These are phyloP conservation scores for Acer yangbiense DNA, from an alignment of 345 rosid species.

Conservation along the genomic window DNA sequence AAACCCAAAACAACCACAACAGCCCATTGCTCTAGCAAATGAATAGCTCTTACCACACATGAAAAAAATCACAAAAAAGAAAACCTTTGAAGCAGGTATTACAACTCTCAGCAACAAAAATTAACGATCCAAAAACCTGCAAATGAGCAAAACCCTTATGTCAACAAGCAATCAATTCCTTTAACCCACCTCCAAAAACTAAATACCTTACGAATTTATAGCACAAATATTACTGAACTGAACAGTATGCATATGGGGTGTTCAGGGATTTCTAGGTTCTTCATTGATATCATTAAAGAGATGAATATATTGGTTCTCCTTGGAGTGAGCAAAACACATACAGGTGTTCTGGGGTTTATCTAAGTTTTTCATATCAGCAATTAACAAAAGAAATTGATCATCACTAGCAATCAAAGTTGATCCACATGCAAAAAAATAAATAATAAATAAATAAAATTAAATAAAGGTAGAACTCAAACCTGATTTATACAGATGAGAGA, in stretches of 20 bases:
- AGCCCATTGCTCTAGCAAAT: slow-evolving; percentile 70
- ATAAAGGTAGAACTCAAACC: slow-evolving; percentile 20
- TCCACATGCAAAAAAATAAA: neutral
- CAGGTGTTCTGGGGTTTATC: neutral
- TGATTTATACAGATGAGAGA: slow-evolving; percentile 19
- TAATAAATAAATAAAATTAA: neutral
- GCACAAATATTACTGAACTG: neutral
- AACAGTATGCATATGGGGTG: neutral
- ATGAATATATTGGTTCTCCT: neutral
- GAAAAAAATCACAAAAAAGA: slow-evolving; percentile 15
- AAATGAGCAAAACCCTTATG: slow-evolving; percentile 16
- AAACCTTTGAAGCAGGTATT: slow-evolving; percentile 23
- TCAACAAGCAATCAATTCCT: slow-evolving; percentile 14
- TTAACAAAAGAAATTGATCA: neutral
- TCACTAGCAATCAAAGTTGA: neutral
- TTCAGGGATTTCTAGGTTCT: neutral
- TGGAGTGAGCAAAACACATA: neutral
- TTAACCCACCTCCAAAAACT: neutral
- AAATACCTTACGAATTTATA: neutral
- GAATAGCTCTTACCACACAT: slow-evolving; percentile 63
- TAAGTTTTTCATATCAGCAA: neutral
- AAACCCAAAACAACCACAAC: slow-evolving; percentile 92
- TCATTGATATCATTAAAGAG: too few relatives aligned
- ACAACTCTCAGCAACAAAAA: slow-evolving; percentile 28
- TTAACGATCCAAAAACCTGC: slow-evolving; percentile 33